These are phyloP conservation scores for Setaria viridis DNA, from an alignment of 202 grass and related monocot species.

Conservation along the genomic window DNA sequence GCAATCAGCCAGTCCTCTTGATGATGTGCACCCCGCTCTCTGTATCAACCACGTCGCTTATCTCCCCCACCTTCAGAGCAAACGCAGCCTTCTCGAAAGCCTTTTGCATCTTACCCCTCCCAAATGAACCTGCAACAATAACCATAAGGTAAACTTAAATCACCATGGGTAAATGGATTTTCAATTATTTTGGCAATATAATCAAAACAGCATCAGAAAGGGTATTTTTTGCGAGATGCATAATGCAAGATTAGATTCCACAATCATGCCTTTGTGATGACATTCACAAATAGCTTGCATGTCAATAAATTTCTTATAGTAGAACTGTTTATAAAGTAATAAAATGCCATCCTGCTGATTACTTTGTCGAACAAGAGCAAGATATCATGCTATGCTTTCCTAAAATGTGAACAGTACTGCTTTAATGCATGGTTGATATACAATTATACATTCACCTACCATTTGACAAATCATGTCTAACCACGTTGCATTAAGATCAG, in stretches of 20 bases:
- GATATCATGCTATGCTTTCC: not conserved
- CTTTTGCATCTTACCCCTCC: slow-evolving; percentile 90
- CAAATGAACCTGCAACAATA: slow-evolving; percentile 73
- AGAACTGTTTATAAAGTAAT: not conserved
- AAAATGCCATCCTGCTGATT: not conserved
- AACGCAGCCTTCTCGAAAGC: slow-evolving; percentile 79
- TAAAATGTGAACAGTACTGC: slow-evolving; percentile 2
- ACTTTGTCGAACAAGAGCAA: not conserved
- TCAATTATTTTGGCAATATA: not conserved
- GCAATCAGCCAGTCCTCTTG: slow-evolving; percentile 76
- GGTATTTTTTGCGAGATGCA: not conserved
- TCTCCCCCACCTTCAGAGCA: slow-evolving; percentile 81
- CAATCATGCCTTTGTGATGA: not conserved
- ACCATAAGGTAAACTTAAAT: not conserved
- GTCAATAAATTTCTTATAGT: not conserved
- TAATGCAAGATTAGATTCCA: not conserved
- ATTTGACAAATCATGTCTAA: not conserved
- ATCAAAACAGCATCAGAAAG: not conserved
- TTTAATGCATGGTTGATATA: not conserved
- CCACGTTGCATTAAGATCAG: not conserved
- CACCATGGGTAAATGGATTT: not conserved
- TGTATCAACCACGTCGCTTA: slow-evolving; percentile 81
- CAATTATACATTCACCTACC: not conserved
- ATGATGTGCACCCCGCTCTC: slow-evolving; percentile 96
- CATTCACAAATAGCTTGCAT: not conserved